A percentile compares a stretch with the other conserved stretches of the same genome.
phyloP scores from a whole-genome alignment of 2,329 filamentous ascomycete genomes.

The Dryadomyces quercivorus region DNA sequence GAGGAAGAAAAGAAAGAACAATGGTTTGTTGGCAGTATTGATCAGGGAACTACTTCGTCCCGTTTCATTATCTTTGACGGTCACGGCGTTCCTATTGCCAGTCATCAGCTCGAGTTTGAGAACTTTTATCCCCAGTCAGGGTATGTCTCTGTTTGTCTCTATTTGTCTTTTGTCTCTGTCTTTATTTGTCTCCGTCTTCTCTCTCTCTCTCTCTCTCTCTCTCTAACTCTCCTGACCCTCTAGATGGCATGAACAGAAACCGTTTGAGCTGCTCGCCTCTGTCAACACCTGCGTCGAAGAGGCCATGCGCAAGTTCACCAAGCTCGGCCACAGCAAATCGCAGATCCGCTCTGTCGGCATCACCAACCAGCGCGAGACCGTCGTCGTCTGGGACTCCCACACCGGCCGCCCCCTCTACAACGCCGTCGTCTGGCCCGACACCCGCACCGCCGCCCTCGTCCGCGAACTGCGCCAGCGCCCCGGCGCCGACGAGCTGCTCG shows the following conservation, averaged over 20 bases:
- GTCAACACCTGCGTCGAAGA: conserved; percentile 71
- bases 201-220: neutral
- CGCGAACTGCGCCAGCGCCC: conserved; percentile 59
- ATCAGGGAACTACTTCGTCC: conserved; percentile 82
- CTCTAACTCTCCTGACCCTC: neutral
- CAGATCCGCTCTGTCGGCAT: conserved; percentile 72
- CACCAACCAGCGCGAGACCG: conserved; percentile 85
- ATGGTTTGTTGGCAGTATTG: conserved; percentile 74
- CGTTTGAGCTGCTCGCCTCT: conserved; percentile 60
- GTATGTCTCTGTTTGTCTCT: too few species aligned
- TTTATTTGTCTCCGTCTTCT: too few species aligned
- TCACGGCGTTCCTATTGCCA: conserved; percentile 62
- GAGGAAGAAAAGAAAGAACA: conserved; percentile 23
- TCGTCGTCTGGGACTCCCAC: conserved; percentile 68
- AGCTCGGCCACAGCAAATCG: conserved; percentile 52
- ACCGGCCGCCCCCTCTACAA: conserved; percentile 74
- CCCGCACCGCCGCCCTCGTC: conserved; percentile 59
- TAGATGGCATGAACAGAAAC: conserved; percentile 87
- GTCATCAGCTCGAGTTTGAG: conserved; percentile 76
- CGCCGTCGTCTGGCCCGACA: conserved; percentile 86
- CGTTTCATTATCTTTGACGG: conserved; percentile 85
- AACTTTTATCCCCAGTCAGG: conserved; percentile 78
- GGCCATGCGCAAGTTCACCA: conserved; percentile 57
- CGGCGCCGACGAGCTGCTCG: conserved; percentile 55
- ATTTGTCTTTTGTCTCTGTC: too few species aligned